Evolutionary conservation across 768 basidiomycete species (phyloP), one percentile per base, ranked within the genome.

Genomic region (Pisolithus microcarpus): DNA sequence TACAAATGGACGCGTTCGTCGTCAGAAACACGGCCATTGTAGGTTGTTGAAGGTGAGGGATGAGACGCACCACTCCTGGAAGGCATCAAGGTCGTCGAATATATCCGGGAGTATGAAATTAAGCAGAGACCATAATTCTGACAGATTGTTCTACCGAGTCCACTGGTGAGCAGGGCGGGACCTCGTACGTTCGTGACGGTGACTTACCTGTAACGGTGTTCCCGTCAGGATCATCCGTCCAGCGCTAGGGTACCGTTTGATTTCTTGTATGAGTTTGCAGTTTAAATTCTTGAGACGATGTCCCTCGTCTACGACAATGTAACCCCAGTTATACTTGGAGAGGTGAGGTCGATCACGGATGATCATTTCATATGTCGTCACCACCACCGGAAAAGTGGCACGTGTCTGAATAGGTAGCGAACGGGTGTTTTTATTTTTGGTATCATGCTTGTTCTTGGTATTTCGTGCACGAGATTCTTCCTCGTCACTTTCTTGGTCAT

Each of bases 81-180:
- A 96, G 4, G 85, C 77, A 49, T 90, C 84, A 19, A 95, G 72
- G 58, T 97, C 91, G 52, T 84, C 80, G 64, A 98, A 97, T 48
- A 98, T 84, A 57, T 93, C 86, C 0, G 96, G 96, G 5, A 98
- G 77, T 52, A 98, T 89, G 60, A 97, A 99, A 64, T 96, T 96
- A 30, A 99, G 81, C 16, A 98, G 72, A 2, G 91, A 85, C 95
- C 93, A 98, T 3, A 99, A 73, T 64, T 99, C 96, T 5, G 85
- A 78, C 3, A 99, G 76, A 61, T 97, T 98, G 68, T 99, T 98
- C 90, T 99, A 62, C n/a, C n/a, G 13, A 39, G 30, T 57, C 39
- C 51, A 13, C 34, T 15, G 13, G 34, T 34, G 49, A 5, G 6
- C 19, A 21, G 53, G 21, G 48, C 50, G 38, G 9, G 30, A 5